phyloP scores from a whole-genome alignment of 768 basidiomycete genomes.

The Leccinum olivaceopallidum region DNA sequence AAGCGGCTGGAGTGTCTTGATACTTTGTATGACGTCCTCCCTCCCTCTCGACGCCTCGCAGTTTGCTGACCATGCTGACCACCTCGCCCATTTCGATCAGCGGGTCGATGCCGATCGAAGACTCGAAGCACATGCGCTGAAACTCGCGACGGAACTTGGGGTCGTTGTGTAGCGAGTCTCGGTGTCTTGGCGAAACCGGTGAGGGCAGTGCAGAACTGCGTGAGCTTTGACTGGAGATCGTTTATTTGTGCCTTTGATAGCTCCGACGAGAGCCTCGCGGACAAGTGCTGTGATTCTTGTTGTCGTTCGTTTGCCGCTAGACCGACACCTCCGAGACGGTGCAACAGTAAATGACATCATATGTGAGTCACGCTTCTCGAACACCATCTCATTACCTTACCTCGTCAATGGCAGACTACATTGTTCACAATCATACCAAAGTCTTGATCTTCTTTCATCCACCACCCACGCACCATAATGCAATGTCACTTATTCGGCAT shows the following conservation, averaged over 20 bases:
- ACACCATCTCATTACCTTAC: too few relatives aligned
- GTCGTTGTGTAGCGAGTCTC: not conserved
- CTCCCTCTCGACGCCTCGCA: conserved; percentile 70
- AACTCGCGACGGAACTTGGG: not conserved
- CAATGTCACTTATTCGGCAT: too few relatives aligned
- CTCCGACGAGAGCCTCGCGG: not conserved
- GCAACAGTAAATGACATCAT: too few relatives aligned
- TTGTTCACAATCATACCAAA: too few relatives aligned
- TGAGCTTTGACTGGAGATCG: not conserved
- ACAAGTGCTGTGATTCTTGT: not conserved
- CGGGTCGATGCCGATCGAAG: not conserved
- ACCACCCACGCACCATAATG: too few relatives aligned
- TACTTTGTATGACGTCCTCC: conserved; percentile 80
- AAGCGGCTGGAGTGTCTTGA: conserved; percentile 85
- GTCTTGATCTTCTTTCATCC: too few relatives aligned
- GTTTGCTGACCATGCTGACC: conserved; percentile 70
- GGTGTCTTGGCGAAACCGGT: not conserved
- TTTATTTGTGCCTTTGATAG: not conserved
- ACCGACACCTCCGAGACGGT: not conserved
- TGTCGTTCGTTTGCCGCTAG: not conserved
- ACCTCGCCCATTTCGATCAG: conserved; percentile 89
- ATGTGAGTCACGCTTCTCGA: too few relatives aligned
- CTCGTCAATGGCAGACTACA: too few relatives aligned
- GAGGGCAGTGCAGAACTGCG: not conserved
- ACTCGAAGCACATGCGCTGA: not conserved